A percentile compares a stretch with the other conserved stretches of the same genome.
Evolutionary conservation across 179 eudicot genomes (phyloP).

Genomic region (Silene coronaria): DNA sequence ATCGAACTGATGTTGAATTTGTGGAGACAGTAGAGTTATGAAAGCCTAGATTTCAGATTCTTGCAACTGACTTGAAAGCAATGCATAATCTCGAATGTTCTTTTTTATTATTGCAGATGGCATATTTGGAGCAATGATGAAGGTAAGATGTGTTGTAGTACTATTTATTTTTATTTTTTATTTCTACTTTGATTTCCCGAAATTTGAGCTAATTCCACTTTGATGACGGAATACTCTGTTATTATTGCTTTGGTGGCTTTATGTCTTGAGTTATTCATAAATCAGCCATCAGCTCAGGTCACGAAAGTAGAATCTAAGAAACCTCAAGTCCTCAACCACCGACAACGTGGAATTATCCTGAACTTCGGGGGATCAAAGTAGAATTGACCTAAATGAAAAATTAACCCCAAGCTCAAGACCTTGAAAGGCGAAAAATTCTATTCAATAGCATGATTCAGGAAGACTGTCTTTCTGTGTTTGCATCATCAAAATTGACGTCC

Average conservation of each 20-base stretch:
- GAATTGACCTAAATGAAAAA: background rate
- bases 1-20: background rate
- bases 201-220: background rate
- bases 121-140: conserved; percentile 97
- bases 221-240: background rate
- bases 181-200: background rate
- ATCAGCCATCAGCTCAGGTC: too few species aligned
- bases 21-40: background rate
- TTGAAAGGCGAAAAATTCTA: background rate
- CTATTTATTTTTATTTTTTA: background rate
- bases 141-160: conserved; percentile 35
- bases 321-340: background rate
- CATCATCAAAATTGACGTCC: conserved; percentile 37
- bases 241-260: background rate
- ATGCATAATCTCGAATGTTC: conserved; percentile 1
- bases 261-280: too few species aligned
- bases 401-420: background rate
- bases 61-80: background rate
- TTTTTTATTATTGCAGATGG: conserved; percentile 54
- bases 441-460: background rate
- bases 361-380: background rate
- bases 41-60: background rate
- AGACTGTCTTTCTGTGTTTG: conserved; percentile 8
- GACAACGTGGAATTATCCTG: background rate
- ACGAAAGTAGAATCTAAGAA: background rate